These are phyloP conservation scores for Peniophora sp. DNA, from an alignment of 1,284 basidiomycete genomes.

Conservation along the genomic window DNA sequence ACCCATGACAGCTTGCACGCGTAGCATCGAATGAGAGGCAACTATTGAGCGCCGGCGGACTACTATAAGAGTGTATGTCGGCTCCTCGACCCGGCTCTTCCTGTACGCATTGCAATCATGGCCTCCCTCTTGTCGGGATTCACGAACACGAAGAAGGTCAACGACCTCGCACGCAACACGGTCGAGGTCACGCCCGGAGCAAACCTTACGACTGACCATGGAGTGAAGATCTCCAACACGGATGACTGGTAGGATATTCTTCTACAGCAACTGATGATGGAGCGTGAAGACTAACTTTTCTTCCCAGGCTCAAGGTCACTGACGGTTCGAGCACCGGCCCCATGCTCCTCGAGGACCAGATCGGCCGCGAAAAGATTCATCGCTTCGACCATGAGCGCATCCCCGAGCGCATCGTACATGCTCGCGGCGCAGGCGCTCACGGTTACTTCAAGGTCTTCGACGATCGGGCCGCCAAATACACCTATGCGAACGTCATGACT, in stretches of 20 bases:
- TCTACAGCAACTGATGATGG: not conserved
- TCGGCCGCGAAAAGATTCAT: slow-evolving; percentile 64
- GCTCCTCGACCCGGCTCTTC: too few species aligned
- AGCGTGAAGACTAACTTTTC: slow-evolving; percentile 3
- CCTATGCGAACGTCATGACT: slow-evolving; percentile 61
- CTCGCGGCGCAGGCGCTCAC: slow-evolving; percentile 75
- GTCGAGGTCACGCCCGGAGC: slow-evolving; percentile 27
- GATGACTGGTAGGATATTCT: slow-evolving; percentile 46
- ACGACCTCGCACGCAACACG: slow-evolving; percentile 38
- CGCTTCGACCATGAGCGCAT: slow-evolving; percentile 83
- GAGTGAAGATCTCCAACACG: slow-evolving; percentile 50
- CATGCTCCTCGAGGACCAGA: slow-evolving; percentile 58
- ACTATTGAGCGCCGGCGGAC: too few species aligned
- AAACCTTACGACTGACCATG: slow-evolving; percentile 54
- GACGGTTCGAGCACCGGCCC: slow-evolving; percentile 40
- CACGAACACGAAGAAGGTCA: slow-evolving; percentile 28
- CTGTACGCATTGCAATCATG: too few species aligned
- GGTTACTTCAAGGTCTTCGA: slow-evolving; percentile 74
- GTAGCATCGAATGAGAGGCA: too few species aligned
- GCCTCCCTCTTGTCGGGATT: too few species aligned
- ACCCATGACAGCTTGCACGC: too few species aligned
- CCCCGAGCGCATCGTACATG: slow-evolving; percentile 52
- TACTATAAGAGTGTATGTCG: too few species aligned
- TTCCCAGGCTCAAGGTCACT: slow-evolving; percentile 43
- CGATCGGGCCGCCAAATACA: slow-evolving; percentile 50